phyloP scores from a whole-genome alignment of 306 rosid genomes.

The Potentilla sterilis region DNA sequence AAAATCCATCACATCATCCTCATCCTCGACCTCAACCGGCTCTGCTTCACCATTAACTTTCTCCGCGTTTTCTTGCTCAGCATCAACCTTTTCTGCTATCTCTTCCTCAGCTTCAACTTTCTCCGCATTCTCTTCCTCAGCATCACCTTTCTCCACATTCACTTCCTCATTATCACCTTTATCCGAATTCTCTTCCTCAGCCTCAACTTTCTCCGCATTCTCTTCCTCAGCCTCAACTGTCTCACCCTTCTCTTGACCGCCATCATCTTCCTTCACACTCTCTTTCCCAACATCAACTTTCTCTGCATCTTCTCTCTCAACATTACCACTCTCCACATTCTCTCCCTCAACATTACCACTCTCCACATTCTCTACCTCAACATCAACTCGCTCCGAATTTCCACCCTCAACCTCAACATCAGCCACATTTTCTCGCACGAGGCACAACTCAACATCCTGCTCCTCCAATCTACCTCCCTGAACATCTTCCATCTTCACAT shows the following conservation, averaged over 20 bases:
- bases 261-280: neutral
- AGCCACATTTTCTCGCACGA: constrained; percentile 50
- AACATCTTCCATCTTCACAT: constrained; percentile 38
- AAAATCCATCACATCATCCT: constrained; percentile 51
- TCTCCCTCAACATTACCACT: neutral
- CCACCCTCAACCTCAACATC: constrained; percentile 21
- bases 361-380: neutral
- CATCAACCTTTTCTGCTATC: no score
- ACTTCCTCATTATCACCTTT: neutral
- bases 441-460: constrained; percentile 48
- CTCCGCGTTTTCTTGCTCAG: no score
- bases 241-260: neutral
- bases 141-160: neutral
- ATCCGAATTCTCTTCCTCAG: neutral
- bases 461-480: constrained; percentile 50
- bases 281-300: neutral
- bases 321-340: constrained; percentile 3
- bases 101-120: neutral
- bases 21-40: constrained; percentile 34
- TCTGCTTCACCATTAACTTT: constrained; percentile 17
- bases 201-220: neutral
- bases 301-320: neutral
- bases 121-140: neutral
- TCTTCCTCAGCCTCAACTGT: neutral
- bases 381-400: neutral